Percentiles rank a stretch among this genome's conserved stretches.
Evolutionary conservation across 192 early-diverging fungal species (phyloP).

Genomic region (Mortierella hygrophila): DNA sequence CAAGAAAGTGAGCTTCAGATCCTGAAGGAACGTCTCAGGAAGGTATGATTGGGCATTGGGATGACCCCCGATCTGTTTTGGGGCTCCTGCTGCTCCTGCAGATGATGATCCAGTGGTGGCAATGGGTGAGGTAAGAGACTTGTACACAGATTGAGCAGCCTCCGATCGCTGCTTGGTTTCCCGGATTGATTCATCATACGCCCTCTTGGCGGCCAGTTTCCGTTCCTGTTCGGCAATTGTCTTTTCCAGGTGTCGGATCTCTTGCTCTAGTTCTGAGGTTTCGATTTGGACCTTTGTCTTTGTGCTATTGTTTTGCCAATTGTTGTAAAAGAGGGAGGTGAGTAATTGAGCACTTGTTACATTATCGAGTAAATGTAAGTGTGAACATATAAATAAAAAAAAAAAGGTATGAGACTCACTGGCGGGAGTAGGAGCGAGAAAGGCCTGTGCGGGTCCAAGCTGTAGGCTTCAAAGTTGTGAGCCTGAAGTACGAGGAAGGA

Average conservation of each 20-base stretch:
- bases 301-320: constrained; percentile 14
- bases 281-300: constrained; percentile 40
- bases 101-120: not conserved
- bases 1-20: constrained; percentile 37
- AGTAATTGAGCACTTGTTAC: not conserved
- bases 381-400: not conserved
- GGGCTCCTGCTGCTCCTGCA: not conserved
- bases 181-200: constrained; percentile 36
- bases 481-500: not conserved
- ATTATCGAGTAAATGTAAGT: not conserved
- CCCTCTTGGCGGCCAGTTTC: constrained; percentile 28
- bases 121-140: constrained; percentile 20
- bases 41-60: constrained; percentile 25
- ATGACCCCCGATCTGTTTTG: not conserved
- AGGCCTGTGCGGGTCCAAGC: not conserved
- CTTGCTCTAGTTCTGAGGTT: constrained; percentile 32
- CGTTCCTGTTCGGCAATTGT: constrained; percentile 39
- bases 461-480: constrained; percentile 8
- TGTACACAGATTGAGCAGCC: constrained; percentile 37
- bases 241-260: constrained; percentile 38
- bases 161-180: constrained; percentile 34
- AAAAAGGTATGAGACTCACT: not conserved
- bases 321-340: not conserved
- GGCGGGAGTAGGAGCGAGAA: constrained; percentile 37
- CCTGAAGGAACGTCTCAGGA: constrained; percentile 38